Evolutionary conservation across 2,329 filamentous ascomycete species (phyloP).

Genomic region (Monosporascus sp.): DNA sequence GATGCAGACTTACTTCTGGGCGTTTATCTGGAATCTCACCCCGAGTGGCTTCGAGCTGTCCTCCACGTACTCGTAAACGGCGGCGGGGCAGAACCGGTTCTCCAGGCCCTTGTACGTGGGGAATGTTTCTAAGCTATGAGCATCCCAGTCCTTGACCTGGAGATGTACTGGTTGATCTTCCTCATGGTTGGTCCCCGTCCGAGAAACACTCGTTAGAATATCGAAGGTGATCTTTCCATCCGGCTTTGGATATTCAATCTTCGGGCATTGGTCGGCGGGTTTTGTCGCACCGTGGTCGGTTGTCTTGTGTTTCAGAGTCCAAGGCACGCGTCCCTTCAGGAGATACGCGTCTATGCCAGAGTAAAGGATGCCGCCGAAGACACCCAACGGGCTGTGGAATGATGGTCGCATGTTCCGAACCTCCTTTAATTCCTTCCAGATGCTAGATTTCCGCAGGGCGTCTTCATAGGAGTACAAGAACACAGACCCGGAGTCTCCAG

Average conservation of each 20-base stretch:
- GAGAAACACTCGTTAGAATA: slow-evolving; percentile 88
- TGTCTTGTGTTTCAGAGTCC: slow-evolving; percentile 83
- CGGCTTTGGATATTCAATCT: slow-evolving; percentile 96
- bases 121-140: slow-evolving; percentile 76
- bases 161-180: slow-evolving; percentile 97
- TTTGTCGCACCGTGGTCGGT: slow-evolving; percentile 77
- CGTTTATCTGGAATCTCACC: slow-evolving; percentile 94
- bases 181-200: slow-evolving; percentile 96
- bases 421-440: slow-evolving; percentile 91
- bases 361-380: slow-evolving; percentile 88
- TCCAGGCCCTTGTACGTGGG: slow-evolving; percentile 88
- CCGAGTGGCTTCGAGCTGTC: slow-evolving; percentile 81
- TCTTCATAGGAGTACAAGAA: slow-evolving; percentile 96
- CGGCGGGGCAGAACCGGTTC: slow-evolving; percentile 94
- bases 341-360: slow-evolving; percentile 89
- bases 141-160: slow-evolving; percentile 92
- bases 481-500: slow-evolving; percentile 59
- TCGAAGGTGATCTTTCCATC: slow-evolving; percentile 95
- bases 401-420: slow-evolving; percentile 97
- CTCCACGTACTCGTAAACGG: slow-evolving; percentile 97
- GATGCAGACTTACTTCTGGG: slow-evolving; percentile 74
- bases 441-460: slow-evolving; percentile 73
- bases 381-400: slow-evolving; percentile 80
- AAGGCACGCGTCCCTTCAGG: slow-evolving; percentile 78
- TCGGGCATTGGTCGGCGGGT: slow-evolving; percentile 69